Evolutionary conservation across 108 stramenopile species (phyloP).

Genomic region (Tribonema minus): DNA sequence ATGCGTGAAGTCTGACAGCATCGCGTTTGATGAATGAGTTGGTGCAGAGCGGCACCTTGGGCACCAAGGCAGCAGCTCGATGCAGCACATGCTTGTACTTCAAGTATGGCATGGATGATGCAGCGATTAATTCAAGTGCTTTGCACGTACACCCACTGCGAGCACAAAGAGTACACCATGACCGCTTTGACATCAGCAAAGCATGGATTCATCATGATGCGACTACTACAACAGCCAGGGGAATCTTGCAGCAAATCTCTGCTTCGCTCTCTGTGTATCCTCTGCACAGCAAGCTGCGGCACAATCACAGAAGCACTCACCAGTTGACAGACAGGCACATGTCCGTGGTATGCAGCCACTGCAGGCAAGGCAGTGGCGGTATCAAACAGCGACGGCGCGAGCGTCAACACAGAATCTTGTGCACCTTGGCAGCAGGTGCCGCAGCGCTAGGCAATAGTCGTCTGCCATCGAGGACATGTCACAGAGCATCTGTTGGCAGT

Average conservation of each 20-base stretch:
- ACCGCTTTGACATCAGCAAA: not conserved
- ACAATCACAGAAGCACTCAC: not conserved
- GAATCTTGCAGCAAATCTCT: too few relatives aligned
- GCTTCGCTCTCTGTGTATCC: too few relatives aligned
- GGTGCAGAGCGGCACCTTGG: too few relatives aligned
- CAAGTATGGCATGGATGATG: too few relatives aligned
- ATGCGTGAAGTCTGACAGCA: too few relatives aligned
- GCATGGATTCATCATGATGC: not conserved
- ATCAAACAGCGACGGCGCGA: not conserved
- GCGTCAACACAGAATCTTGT: not conserved
- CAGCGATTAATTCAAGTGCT: not conserved
- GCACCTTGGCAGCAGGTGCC: too few relatives aligned
- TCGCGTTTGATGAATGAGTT: too few relatives aligned
- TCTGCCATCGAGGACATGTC: not conserved
- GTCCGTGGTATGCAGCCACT: not conserved
- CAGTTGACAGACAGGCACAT: not conserved
- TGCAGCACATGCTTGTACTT: too few relatives aligned
- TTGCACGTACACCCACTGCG: not conserved
- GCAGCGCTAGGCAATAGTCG: too few relatives aligned
- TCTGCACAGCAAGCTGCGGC: not conserved
- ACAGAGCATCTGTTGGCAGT: not conserved
- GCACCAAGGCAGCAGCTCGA: too few relatives aligned
- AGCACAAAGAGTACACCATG: not conserved
- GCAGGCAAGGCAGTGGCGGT: not conserved
- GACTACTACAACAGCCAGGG: not conserved